These are phyloP conservation scores for Hordeum marinum DNA, from an alignment of 176 grass and related monocot species.

Conservation along the genomic window DNA sequence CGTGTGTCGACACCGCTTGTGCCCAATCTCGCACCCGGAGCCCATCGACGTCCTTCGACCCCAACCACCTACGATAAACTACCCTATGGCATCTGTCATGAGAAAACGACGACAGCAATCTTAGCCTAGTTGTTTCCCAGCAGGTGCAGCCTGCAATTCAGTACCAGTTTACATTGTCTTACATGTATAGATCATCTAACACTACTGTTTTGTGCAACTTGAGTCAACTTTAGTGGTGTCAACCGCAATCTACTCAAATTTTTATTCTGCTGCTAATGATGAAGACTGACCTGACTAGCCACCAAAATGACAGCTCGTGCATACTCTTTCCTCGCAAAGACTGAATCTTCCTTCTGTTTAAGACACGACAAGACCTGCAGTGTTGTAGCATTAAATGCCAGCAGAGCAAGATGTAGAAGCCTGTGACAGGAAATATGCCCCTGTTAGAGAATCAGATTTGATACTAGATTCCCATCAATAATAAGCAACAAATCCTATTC, in stretches of 20 bases:
- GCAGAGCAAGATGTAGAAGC: conserved; percentile 59
- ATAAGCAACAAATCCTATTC: not conserved
- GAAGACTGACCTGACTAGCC: conserved; percentile 77
- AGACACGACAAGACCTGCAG: conserved; percentile 48
- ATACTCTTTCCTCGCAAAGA: conserved; percentile 84
- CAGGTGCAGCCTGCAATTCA: not conserved
- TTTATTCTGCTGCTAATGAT: conserved; percentile 12
- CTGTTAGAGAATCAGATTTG: conserved; percentile 19
- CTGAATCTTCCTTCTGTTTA: conserved; percentile 35
- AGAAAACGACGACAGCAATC: too few relatives aligned
- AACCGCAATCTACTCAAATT: not conserved
- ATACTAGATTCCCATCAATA: not conserved
- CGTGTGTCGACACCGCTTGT: too few relatives aligned
- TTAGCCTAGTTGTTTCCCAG: not conserved
- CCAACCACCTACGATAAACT: too few relatives aligned
- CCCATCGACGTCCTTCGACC: too few relatives aligned
- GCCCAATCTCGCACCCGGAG: too few relatives aligned
- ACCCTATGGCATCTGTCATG: too few relatives aligned
- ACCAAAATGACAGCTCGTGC: conserved; percentile 75
- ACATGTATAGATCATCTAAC: not conserved
- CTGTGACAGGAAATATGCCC: conserved; percentile 47
- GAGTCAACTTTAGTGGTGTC: not conserved
- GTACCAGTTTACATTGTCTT: not conserved
- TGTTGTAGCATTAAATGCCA: conserved; percentile 50
- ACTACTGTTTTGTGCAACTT: not conserved